Evolutionary conservation across 2,329 filamentous ascomycete species (phyloP), one percentile per base, ranked within the genome.

Genomic region (Coleophoma eucalyptorum): DNA sequence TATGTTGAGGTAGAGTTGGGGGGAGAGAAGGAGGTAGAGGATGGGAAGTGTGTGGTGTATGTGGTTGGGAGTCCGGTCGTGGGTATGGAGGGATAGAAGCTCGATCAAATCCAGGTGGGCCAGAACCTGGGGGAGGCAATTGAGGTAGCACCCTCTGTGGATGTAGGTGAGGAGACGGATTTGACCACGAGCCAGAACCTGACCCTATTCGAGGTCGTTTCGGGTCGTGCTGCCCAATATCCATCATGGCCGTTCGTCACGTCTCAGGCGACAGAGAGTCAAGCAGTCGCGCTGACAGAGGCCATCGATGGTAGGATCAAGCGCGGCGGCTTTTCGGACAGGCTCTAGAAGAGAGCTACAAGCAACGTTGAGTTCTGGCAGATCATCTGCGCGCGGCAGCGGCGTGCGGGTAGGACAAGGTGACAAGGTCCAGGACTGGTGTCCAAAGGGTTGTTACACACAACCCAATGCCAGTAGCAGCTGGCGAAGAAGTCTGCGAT

Each of bases 161-260:
- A 51, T 58, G 55, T 51, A 63, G 61, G 42, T 63, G 62, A 56
- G 64, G 65, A 53, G 71, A 69, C 65, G 73, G 72, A 55, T 67
- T 72, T 65, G 76, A 70, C 74, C 75, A 76, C 65, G 53, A 50
- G 48, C 42, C 44, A 49, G 54, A 50, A 48, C 73, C 66, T 67
- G 64, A 66, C 62, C 69, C 69, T 59, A 83, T 72, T 70, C 80
- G 79, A 67, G 76, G 77, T 65, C 80, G 79, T 73, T 84, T 84
- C 64, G 68, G 70, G 63, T 83, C 79, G 64, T 78, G 78, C 69
- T 68, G 75, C 69, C 72, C 77, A 72, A 72, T 71, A 71, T 84
- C 80, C 81, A 84, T 84, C 74, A 62, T 65, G 55, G 49, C 55
- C 56, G 54, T 59, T 59, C 53, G 55, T 52, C 16, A 44, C 19